Evolutionary conservation across 1,284 basidiomycete genomes (phyloP), one percentile per base, ranked within the genome.

Genomic region (Cutaneotrichosporon sp.): DNA sequence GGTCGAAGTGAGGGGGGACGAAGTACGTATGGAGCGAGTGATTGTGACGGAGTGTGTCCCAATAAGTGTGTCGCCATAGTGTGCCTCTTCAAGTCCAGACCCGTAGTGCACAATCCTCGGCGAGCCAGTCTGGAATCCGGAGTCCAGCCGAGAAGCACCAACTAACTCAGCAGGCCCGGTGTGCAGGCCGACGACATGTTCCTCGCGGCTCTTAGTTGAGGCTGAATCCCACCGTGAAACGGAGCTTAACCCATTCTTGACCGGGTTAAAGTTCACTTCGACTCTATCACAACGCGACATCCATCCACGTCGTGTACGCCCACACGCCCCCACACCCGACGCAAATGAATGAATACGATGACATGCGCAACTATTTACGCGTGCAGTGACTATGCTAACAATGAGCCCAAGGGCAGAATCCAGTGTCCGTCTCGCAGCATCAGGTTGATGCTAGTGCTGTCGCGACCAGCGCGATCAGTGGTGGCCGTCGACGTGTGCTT

Each of bases 341-440:
- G 34, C 34, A 8, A 36, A 36, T 18, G 46, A 47, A n/a, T 51
- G 51, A 53, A 53, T 34, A 53, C 34, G 51, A 53, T 53, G 51
- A 32, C 51, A 53, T 53, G 51, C 31, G 30, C 51, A 56, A 40
- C 22, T 18, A 34, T 40, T 38, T 56, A 56, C 21, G 36, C 34
- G 34, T 56, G 34, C 32, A n/a, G n/a, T 56, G 53, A 56, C 53
- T 53, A 53, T 53, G 51, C 51, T 53, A 53, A 53, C 51, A 53
- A 53, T n/a, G 31, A 32, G 18, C 26, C 51, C 51, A 13, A 53
- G 14, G 51, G 51, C 30, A 21, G 30, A 31, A 31, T 53, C 18
- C 31, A 32, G 51, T 18, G 18, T 32, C 26, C 31, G 31, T 51
- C 49, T 36, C 34, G 42, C 42, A 18, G 11, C 14, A 18, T 36